Evolutionary conservation across 2,329 filamentous ascomycete genomes (phyloP).

Genomic region (Colletotrichum sojae): DNA sequence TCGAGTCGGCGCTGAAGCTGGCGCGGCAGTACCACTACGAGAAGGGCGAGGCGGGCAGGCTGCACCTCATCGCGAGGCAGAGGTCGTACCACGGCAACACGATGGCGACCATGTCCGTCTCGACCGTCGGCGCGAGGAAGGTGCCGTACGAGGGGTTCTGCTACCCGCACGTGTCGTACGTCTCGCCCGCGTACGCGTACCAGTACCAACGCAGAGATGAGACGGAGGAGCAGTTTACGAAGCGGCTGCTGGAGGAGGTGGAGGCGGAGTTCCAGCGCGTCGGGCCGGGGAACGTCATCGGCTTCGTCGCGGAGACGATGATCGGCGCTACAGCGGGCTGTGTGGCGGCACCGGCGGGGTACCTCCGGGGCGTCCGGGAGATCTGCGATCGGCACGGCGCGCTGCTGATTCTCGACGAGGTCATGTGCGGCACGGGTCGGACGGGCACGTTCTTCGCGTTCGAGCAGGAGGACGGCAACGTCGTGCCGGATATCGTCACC

Average conservation of each 20-base stretch:
- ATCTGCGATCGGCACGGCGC: constrained; percentile 70
- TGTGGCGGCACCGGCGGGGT: constrained; percentile 65
- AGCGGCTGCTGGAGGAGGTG: constrained; percentile 58
- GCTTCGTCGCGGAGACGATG: constrained; percentile 66
- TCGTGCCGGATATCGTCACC: constrained; percentile 68
- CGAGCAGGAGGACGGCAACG: constrained; percentile 63
- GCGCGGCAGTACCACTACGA: constrained; percentile 64
- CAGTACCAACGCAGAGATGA: constrained; percentile 51
- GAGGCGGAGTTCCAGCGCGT: constrained; percentile 62
- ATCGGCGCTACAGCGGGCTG: constrained; percentile 65
- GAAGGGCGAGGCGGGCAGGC: constrained; percentile 51
- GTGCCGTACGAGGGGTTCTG: constrained; percentile 46
- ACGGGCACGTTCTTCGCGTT: constrained; percentile 74
- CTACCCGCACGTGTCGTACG: constrained; percentile 46
- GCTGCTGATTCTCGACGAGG: constrained; percentile 70
- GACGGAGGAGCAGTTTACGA: constrained; percentile 56
- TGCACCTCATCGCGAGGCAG: constrained; percentile 59
- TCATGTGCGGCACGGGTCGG: constrained; percentile 79
- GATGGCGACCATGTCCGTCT: constrained; percentile 60
- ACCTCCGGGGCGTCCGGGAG: constrained; percentile 65
- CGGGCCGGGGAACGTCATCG: constrained; percentile 61
- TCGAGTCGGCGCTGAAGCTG: constrained; percentile 63
- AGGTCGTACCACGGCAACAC: constrained; percentile 67
- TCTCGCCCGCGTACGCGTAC: constrained; percentile 62
- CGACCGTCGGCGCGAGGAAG: constrained; percentile 47